Evolutionary conservation across 2,329 filamentous ascomycete genomes (phyloP).

Genomic region (Fusarium solani-melongenae): DNA sequence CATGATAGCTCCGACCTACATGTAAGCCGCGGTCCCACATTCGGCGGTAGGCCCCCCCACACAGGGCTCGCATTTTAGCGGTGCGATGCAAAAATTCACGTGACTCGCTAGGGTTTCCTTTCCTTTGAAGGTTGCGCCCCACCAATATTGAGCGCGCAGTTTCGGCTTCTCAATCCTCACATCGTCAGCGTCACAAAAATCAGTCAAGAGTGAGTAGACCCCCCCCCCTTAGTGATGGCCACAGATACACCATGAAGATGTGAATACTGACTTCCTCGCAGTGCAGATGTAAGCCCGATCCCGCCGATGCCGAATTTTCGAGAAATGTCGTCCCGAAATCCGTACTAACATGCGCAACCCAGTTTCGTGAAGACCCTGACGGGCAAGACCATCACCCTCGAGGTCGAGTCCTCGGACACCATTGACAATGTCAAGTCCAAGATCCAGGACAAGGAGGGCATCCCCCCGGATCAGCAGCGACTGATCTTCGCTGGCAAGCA

Average conservation of each 20-base stretch:
- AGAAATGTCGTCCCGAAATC: constrained; percentile 9
- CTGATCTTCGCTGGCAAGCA: constrained; percentile 99
- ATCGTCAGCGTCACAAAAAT: constrained; percentile 62
- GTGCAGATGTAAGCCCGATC: constrained; percentile 86
- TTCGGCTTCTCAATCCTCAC: constrained; percentile 51
- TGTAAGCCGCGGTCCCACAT: background rate
- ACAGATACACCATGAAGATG: constrained; percentile 16
- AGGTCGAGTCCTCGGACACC: constrained; percentile 98
- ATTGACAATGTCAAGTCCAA: constrained; percentile 99
- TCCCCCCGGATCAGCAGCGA: constrained; percentile 97
- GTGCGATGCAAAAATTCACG: constrained; percentile 38
- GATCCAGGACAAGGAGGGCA: constrained; percentile 99
- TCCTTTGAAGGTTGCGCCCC: constrained; percentile 50
- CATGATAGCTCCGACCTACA: background rate
- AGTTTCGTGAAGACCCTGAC: constrained; percentile 99
- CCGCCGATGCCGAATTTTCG: constrained; percentile 38
- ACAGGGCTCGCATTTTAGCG: constrained; percentile 2
- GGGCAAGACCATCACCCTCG: constrained; percentile 99
- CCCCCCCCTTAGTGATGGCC: constrained; percentile 24
- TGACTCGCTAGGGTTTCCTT: constrained; percentile 52
- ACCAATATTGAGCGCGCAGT: constrained; percentile 57
- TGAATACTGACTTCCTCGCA: constrained; percentile 52
- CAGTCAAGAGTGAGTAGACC: constrained; percentile 68
- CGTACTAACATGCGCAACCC: constrained; percentile 49
- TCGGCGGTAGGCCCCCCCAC: constrained; percentile 4